Base-by-base conservation (phyloP, 2,329 filamentous ascomycete species). In the Stachybotrys chartarum region DNA sequence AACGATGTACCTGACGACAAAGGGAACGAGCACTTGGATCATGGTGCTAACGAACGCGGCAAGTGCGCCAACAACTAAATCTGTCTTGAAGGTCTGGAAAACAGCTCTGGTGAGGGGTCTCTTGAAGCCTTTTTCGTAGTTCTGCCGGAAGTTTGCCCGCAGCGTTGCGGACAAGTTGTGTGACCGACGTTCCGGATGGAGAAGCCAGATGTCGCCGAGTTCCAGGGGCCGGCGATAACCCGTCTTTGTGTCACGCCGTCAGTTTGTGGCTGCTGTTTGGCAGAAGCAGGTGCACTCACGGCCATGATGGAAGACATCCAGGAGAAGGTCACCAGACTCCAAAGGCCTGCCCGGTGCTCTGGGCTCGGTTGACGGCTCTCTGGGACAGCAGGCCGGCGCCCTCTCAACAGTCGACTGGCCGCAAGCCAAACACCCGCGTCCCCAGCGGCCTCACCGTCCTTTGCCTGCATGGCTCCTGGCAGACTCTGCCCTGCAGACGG, bases 241-340 rank as follows among this genome's bases (percentile, higher is more conserved):
- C 42, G 82, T 80, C 82, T 87, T 59, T 42, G 8, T 10, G 35
- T 14, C 35, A 42, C 35, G 14, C 14, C 35, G 14, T 10, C 35
- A 42, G 8, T 14, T 42, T 6, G 35, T 42, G 14, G 8, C 35
- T 42, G 35, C 14, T 14, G 10, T 10, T 42, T 42, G 35, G 35
- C 4, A 24, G 24, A 24, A 14, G 5, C 35, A 10, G 35, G 35
- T 42, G 5, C 10, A 42, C 35, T 42, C 14, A 42, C 35, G 14
- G 35, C 14, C 90, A 96, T 95, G 56, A 95, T 66, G 0, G 88
- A 83, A 1, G 83, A 82, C 76, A 95, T 90, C 91, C 91, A 96
- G 68, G 90, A 83, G 66, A 94, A 95, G 14, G 85, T 85, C 12
- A 93, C 68, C 55, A 77, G 66, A 70, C 87, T 92, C 59, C 91